Evolutionary conservation across 139 green algal genomes (phyloP).

Genomic region (Haematococcus lacustris): DNA sequence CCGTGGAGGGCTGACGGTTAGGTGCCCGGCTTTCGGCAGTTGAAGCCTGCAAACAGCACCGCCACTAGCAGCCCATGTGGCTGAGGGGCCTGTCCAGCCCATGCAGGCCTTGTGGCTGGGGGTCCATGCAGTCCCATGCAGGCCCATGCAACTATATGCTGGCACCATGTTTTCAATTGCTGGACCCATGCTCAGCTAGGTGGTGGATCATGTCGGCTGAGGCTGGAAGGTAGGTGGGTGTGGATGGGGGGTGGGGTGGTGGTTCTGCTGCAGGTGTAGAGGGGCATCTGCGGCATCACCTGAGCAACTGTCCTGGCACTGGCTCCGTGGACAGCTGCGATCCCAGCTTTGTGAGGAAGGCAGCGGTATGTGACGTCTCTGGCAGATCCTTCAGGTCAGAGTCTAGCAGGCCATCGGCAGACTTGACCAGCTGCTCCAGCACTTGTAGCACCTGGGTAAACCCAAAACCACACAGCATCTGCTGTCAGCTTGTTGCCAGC

Average conservation of each 20-base stretch:
- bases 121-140: no score
- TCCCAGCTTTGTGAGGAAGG: constrained; percentile 42
- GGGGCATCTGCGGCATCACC: background rate
- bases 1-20: no score
- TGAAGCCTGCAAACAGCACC: no score
- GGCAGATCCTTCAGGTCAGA: constrained; percentile 24
- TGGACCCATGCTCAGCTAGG: background rate
- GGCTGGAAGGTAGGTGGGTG: background rate
- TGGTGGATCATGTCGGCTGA: background rate
- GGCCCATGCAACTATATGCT: no score
- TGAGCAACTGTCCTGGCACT: constrained; percentile 22
- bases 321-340: constrained; percentile 19
- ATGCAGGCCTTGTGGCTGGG: no score
- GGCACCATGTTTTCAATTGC: no score
- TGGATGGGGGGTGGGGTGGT: background rate
- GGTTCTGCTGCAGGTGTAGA: background rate
- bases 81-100: no score
- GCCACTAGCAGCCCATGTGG: no score
- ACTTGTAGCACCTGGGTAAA: constrained; percentile 48
- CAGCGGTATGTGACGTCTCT: constrained; percentile 12
- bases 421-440: constrained; percentile 49
- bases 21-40: no score
- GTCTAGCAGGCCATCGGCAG: constrained; percentile 22
- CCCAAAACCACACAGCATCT: background rate
- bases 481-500: background rate